These are phyloP conservation scores for Litchi chinensis DNA, from an alignment of 345 rosid genomes.

Conservation along the genomic window DNA sequence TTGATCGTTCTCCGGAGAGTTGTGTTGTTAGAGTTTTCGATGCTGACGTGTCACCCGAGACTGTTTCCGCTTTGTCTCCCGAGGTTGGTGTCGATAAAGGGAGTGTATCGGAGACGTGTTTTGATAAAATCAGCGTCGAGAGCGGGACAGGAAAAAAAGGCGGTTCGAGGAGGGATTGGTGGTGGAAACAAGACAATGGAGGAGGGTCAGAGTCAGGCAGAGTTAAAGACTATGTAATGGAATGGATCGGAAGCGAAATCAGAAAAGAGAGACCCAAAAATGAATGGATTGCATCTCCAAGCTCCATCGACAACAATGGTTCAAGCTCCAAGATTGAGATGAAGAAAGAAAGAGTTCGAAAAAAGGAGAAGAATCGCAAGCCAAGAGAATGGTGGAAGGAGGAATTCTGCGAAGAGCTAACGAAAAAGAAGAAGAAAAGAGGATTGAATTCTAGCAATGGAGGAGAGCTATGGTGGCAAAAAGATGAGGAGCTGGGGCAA, in stretches of 20 bases:
- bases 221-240: conserved; percentile 78
- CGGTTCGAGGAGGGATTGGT: conserved; percentile 65
- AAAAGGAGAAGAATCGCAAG: conserved; percentile 56
- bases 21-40: conserved; percentile 44
- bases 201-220: conserved; percentile 63
- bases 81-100: conserved; percentile 47
- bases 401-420: conserved; percentile 75
- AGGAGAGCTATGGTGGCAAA: conserved; percentile 70
- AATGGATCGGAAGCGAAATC: conserved; percentile 82
- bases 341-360: conserved; percentile 46
- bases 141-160: conserved; percentile 41
- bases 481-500: conserved; percentile 45
- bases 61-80: conserved; percentile 36
- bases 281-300: conserved; percentile 46
- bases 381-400: conserved; percentile 93
- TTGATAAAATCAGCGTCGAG: conserved; percentile 45
- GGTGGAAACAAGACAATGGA: conserved; percentile 80
- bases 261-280: conserved; percentile 63
- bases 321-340: conserved; percentile 37
- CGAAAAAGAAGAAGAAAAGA: conserved; percentile 61
- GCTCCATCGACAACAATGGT: conserved; percentile 30
- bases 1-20: conserved; percentile 56
- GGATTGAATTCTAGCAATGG: conserved; percentile 39
- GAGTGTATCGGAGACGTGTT: conserved; percentile 48
- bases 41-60: conserved; percentile 45